Evolutionary conservation across 2,329 filamentous ascomycete genomes (phyloP), one percentile per base, ranked within the genome.

Genomic region (Stylonectria norvegica): DNA sequence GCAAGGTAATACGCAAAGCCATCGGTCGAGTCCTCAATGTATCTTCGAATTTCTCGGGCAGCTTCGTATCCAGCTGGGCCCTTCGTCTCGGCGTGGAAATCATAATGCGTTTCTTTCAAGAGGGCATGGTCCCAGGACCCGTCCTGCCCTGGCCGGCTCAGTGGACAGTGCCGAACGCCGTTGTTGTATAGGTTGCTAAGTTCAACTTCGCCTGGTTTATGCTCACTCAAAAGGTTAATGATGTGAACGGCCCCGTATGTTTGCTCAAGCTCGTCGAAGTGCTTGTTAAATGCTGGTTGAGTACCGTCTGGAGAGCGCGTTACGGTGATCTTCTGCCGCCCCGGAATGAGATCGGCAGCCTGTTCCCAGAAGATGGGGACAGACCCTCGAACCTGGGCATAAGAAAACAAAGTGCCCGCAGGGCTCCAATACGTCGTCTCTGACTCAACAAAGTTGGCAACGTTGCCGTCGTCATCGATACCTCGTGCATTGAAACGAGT

Each of bases 291-390:
- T 2, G 93, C 89, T 22, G 89, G 91, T 57, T 96, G 89, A 0
- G 90, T 90, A 8, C 93, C 93, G 58, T 96, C 90, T 1, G 81
- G 76, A 10, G 90, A 95, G 43, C 93, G 77, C 5, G 90, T 95
- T 31, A 97, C 78, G 27, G 85, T 83, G 31, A 98, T 95, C 61
- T 97, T 97, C 61, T 97, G 93, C 56, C 96, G 89, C 3, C 87
- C 88, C 0, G 93, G 91, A 23, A 95, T 75, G 20, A 97, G 75
- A 15, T 90, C 90, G 9, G 89, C 81, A 19, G 85, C 79, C 63
- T 97, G 93, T 63, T 98, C 93, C 93, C 93, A 98, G 63, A 98
- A 98, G 3, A 97, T 76, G 1, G 93, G 93, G 6, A 98, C 88
- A 5, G 90, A 96, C 25, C 93, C 93, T 55, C 93, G 80, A 18